Conservation (phyloP, 2,329 filamentous ascomycete genomes). For the Didymellaceae sp. region DNA sequence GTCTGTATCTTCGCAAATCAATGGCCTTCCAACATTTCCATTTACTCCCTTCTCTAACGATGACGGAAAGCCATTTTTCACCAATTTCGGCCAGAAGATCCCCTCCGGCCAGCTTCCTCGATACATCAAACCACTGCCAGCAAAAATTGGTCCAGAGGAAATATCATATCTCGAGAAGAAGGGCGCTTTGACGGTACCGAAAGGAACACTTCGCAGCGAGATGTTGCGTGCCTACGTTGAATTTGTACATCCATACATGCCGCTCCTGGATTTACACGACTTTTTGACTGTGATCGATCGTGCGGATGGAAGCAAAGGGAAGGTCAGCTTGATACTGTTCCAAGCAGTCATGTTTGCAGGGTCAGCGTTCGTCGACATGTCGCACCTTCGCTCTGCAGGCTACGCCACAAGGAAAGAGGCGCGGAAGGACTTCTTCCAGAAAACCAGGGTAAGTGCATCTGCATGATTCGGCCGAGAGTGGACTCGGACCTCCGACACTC, state of each 20-base stretch:
- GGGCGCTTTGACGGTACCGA: constrained; percentile 80
- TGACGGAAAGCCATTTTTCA: constrained; percentile 44
- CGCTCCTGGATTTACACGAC: constrained; percentile 73
- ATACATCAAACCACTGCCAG: constrained; percentile 81
- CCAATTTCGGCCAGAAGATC: constrained; percentile 58
- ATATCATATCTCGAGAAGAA: constrained; percentile 83
- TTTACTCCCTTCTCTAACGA: constrained; percentile 46
- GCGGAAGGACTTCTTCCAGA: constrained; percentile 86
- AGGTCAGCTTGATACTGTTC: constrained; percentile 84
- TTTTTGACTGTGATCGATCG: constrained; percentile 67
- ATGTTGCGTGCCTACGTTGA: constrained; percentile 83
- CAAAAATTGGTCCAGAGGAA: constrained; percentile 79
- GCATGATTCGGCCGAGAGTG: constrained; percentile 19
- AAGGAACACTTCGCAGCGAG: constrained; percentile 74
- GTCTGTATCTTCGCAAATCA: constrained; percentile 49
- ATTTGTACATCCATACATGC: constrained; percentile 94
- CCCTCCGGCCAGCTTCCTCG: constrained; percentile 59
- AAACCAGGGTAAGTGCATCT: constrained; percentile 71
- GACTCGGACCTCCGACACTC: constrained; percentile 5
- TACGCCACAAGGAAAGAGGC: constrained; percentile 80
- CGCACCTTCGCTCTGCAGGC: constrained; percentile 76
- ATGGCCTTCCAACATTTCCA: constrained; percentile 43
- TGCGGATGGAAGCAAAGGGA: constrained; percentile 71
- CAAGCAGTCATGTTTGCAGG: constrained; percentile 96
- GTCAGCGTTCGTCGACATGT: constrained; percentile 84